Evolutionary conservation across 257 asterid genomes (phyloP).

Genomic region (Galeopsis tetrahit): DNA sequence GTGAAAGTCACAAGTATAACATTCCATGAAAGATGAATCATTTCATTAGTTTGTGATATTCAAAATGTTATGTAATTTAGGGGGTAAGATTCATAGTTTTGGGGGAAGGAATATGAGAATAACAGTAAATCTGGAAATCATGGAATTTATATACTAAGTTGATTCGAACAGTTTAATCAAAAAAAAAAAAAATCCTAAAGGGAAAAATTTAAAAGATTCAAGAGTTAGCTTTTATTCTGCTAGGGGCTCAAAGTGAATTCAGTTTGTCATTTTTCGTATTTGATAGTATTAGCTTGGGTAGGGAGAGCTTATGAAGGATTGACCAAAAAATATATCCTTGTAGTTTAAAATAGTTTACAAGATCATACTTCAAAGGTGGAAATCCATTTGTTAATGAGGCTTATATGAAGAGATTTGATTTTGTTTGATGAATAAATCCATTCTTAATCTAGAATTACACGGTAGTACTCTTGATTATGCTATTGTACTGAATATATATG

Average conservation of each 20-base stretch:
- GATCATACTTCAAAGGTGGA: not conserved
- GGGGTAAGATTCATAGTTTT: not conserved
- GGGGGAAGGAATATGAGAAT: not conserved
- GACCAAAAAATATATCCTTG: not conserved
- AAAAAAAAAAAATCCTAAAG: too few relatives aligned
- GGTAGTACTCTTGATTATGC: not conserved
- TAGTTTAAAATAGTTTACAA: not conserved
- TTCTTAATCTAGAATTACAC: not conserved
- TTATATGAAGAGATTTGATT: not conserved
- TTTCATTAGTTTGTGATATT: slow-evolving; percentile 8
- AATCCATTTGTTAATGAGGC: not conserved
- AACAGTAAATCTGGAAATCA: not conserved
- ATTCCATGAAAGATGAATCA: slow-evolving; percentile 4
- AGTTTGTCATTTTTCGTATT: not conserved
- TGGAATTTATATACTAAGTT: not conserved
- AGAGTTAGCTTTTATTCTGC: slow-evolving; percentile 1
- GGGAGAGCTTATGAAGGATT: not conserved
- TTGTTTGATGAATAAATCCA: slow-evolving; percentile 4
- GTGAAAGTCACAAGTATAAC: not conserved
- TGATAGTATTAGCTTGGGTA: not conserved
- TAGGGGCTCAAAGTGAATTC: not conserved
- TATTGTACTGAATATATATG: not conserved
- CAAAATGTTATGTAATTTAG: not conserved
- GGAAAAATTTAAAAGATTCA: too few relatives aligned
- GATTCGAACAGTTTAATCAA: not conserved